Evolutionary conservation across 1,284 basidiomycete genomes (phyloP).

Genomic region (Leucoagaricus sp.): DNA sequence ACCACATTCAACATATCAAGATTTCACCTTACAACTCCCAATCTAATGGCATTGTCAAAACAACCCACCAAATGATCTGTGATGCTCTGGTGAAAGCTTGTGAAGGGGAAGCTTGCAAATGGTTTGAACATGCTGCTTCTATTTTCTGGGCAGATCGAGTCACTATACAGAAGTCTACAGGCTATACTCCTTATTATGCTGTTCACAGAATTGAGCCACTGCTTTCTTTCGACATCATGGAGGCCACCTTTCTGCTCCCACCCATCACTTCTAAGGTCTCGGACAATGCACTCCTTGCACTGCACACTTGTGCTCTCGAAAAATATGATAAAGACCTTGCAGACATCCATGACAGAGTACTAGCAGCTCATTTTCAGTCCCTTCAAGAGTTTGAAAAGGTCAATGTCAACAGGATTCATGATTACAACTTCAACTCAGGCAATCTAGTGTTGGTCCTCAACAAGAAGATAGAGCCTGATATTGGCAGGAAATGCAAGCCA

Average conservation of each 20-base stretch:
- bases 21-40: too few relatives aligned
- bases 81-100: too few relatives aligned
- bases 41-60: too few relatives aligned
- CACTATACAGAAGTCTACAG: conserved; percentile 27
- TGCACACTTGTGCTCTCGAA: conserved; percentile 26
- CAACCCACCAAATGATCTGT: too few relatives aligned
- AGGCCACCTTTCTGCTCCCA: conserved; percentile 37
- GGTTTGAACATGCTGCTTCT: conserved; percentile 27
- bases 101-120: conserved; percentile 32
- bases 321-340: conserved; percentile 24
- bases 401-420: conserved; percentile 22
- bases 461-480: too few relatives aligned
- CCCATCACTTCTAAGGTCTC: conserved; percentile 23
- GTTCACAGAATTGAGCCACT: conserved; percentile 37
- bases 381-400: conserved; percentile 25
- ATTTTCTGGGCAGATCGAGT: conserved; percentile 44
- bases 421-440: conserved; percentile 36
- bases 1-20: too few relatives aligned
- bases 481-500: too few relatives aligned
- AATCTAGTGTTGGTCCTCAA: too few relatives aligned
- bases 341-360: conserved; percentile 4
- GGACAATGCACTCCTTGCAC: conserved; percentile 31
- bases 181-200: conserved; percentile 37
- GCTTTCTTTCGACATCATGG: conserved; percentile 37
- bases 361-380: conserved; percentile 15